Evolutionary conservation across 345 rosid species (phyloP).

Genomic region (Gynandropsis gynandra): DNA sequence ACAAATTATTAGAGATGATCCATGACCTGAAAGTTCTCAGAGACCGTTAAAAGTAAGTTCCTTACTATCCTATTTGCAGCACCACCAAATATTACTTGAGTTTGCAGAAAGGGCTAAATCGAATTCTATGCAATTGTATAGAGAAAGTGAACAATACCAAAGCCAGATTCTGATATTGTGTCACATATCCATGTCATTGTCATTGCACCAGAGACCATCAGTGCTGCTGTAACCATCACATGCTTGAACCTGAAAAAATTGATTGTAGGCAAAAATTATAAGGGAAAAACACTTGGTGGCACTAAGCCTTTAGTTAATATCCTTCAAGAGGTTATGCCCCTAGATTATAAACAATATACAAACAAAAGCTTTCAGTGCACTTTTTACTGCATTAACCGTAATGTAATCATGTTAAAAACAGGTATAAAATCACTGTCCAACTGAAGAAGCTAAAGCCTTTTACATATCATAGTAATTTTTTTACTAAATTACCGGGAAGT

Average conservation of each 20-base stretch:
- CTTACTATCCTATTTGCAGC: neutral
- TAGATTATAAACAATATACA: too few relatives aligned
- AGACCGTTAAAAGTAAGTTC: slow-evolving; percentile 14
- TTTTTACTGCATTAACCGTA: too few relatives aligned
- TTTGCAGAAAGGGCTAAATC: slow-evolving; percentile 1
- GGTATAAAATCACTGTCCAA: too few relatives aligned
- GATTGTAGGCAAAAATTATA: neutral
- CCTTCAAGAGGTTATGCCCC: too few relatives aligned
- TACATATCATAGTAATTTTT: slow-evolving; percentile 4
- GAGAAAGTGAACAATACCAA: slow-evolving; percentile 44
- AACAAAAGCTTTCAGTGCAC: too few relatives aligned
- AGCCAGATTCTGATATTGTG: slow-evolving; percentile 89
- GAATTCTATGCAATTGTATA: neutral
- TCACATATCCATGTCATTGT: slow-evolving; percentile 92
- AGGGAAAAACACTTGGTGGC: too few relatives aligned
- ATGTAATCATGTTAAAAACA: too few relatives aligned
- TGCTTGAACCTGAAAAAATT: slow-evolving; percentile 63
- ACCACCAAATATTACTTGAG: slow-evolving; percentile 11
- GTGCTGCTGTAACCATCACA: slow-evolving; percentile 61
- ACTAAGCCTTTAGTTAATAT: too few relatives aligned
- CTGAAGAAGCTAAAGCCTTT: too few relatives aligned
- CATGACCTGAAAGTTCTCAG: slow-evolving; percentile 62
- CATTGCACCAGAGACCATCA: slow-evolving; percentile 96
- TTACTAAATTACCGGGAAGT: slow-evolving; percentile 47
- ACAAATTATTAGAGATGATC: slow-evolving; percentile 82